Conservation (phyloP, 176 grass and related monocot genomes). For the Themeda triandra region DNA sequence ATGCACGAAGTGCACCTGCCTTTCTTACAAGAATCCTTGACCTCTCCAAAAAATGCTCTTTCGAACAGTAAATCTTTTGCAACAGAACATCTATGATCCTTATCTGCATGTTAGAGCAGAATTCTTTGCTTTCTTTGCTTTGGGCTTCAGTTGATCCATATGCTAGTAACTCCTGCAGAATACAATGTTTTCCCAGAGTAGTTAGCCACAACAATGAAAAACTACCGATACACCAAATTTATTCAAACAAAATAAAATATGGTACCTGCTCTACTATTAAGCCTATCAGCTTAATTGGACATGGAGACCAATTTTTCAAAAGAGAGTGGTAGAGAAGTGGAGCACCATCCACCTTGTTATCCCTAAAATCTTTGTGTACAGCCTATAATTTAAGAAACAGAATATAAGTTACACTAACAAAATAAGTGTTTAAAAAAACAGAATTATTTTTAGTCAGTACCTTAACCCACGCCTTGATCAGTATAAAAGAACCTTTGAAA, state of each 20-base stretch:
- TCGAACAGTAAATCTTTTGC: conserved; percentile 62
- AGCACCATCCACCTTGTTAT: conserved; percentile 25
- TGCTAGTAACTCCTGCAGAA: conserved; percentile 61
- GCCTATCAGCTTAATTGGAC: conserved; percentile 52
- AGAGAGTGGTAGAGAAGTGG: conserved; percentile 63
- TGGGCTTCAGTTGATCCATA: conserved; percentile 54
- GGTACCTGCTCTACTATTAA: conserved; percentile 82
- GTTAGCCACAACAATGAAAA: conserved; percentile 4
- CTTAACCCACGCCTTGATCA: conserved; percentile 86
- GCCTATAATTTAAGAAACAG: conserved; percentile 39
- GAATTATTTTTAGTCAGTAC: conserved; percentile 27
- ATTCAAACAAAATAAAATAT: conserved; percentile 23
- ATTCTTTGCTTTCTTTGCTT: conserved; percentile 21
- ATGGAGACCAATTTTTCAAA: conserved; percentile 21
- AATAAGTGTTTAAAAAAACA: conserved; percentile 2
- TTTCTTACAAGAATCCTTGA: conserved; percentile 76
- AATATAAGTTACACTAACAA: conserved; percentile 18
- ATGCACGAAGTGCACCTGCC: conserved; percentile 51
- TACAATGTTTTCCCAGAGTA: background rate
- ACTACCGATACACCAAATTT: conserved; percentile 8
- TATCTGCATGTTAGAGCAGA: conserved; percentile 64
- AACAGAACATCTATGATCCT: conserved; percentile 70
- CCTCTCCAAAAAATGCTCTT: conserved; percentile 54
- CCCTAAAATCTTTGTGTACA: conserved; percentile 46
- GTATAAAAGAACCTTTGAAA: conserved; percentile 42